Percentiles rank a stretch among this genome's conserved stretches.
These are phyloP conservation scores for Achaetomiella virescens DNA, from an alignment of 495 filamentous ascomycete genomes.

Conservation along the genomic window DNA sequence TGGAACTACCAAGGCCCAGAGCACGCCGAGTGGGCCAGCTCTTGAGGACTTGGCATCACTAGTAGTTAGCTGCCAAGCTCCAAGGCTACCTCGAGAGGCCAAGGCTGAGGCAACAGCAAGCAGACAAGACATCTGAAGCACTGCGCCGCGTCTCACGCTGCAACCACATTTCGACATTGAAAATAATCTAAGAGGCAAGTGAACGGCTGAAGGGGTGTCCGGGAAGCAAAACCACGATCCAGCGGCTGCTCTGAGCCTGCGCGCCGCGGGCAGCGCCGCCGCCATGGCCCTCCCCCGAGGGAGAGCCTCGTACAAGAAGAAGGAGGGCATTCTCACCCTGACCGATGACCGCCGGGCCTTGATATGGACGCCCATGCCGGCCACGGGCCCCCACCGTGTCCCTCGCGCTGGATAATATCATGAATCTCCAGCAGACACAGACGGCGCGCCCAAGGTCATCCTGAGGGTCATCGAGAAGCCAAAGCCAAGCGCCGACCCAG, in stretches of 20 bases:
- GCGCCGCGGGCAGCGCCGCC: constrained; percentile 3
- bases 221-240: neutral
- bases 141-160: neutral
- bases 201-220: neutral
- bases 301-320: constrained; percentile 86
- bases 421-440: constrained; percentile 89
- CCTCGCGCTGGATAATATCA: constrained; percentile 68
- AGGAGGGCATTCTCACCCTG: constrained; percentile 78
- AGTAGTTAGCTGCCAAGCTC: too few relatives aligned
- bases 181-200: neutral
- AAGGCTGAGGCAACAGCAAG: too few relatives aligned
- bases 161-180: neutral
- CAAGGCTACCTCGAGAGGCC: too few relatives aligned
- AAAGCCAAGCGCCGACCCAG: constrained; percentile 42
- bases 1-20: constrained; percentile 2
- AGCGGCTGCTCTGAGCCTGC: constrained; percentile 4
- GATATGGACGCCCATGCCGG: constrained; percentile 67
- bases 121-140: neutral
- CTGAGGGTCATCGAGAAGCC: constrained; percentile 75
- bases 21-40: neutral
- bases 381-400: constrained; percentile 54
- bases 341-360: constrained; percentile 62
- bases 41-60: constrained; percentile 4
- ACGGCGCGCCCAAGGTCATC: constrained; percentile 76
- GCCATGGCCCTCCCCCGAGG: constrained; percentile 50